Evolutionary conservation across 176 grass and related monocot genomes (phyloP), one percentile per base, ranked within the genome.

Genomic region (Cymbopogon citratus): DNA sequence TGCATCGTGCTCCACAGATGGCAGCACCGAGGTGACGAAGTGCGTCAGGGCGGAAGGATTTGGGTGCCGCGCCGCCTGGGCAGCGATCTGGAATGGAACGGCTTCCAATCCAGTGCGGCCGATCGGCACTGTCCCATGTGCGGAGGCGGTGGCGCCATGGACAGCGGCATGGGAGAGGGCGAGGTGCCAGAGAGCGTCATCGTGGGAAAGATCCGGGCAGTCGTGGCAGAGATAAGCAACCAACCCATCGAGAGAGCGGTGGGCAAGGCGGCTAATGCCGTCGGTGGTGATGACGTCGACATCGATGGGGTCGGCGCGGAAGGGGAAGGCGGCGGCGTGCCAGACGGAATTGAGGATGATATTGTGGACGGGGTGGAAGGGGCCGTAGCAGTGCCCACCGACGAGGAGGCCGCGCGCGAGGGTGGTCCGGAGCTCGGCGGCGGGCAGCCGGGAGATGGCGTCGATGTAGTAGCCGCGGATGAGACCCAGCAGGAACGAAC

Each of bases 141-240:
- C 52, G 14, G 66, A 78, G 0, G 83, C 38, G 24, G 43, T 5
- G 14, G 83, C 66, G 21, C 48, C 35, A 0, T 10, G 52, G 2
- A 77, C 63, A 49, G 67, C 13, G 18, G 35, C 82, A 19, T 1
- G 21, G 63, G 63, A 77, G 36, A 77, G 73, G 10, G 52, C 39
- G 73, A 84, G 73, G 18, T 84, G 82, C 73, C 63, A 84, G 18
- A 84, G 63, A 16, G 73, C 73, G 35, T 84, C 48, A 9, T 77
- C 35, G 25, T 15, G 63, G 7, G 73, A 77, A 52, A 84, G 48
- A 2, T 25, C 26, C 10, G 46, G 25, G 26, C 63, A 69, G 0
- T 44, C 25, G 10, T 84, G 24, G 46, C 74, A 13, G 48, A 84
- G 73, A 63, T 21, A 69, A 48, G 73, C 48, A 8, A 77, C 8